Evolutionary conservation across 306 rosid species (phyloP).

Genomic region (Macrotyloma uniflorum): DNA sequence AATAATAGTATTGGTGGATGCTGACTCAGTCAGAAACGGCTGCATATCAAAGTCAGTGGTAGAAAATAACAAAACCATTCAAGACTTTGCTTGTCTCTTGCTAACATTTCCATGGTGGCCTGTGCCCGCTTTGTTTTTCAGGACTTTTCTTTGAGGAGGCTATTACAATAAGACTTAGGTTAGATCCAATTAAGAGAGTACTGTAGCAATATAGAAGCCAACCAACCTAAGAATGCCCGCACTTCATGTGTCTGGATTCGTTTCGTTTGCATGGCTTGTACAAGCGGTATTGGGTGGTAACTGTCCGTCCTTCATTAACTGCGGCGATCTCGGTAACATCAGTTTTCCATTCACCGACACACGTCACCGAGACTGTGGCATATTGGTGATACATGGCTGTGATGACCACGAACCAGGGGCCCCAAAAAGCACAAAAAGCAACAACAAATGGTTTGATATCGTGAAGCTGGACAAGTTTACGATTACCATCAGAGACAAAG

Average conservation of each 20-base stretch:
- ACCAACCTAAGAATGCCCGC: not conserved
- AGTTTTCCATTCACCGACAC: not conserved
- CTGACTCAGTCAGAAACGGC: not conserved
- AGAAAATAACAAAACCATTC: not conserved
- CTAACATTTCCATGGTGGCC: not conserved
- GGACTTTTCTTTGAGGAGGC: not conserved
- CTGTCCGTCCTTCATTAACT: not conserved
- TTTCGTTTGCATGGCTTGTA: not conserved
- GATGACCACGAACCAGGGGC: conserved; percentile 2
- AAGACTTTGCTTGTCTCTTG: not conserved
- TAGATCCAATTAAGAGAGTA: not conserved
- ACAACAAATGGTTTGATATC: not conserved
- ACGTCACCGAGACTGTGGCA: not conserved
- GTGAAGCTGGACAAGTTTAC: not conserved
- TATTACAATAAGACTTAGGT: not conserved
- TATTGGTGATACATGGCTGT: conserved; percentile 1
- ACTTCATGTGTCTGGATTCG: not conserved
- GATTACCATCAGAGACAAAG: not conserved
- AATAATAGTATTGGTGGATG: not conserved
- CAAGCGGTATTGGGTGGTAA: not conserved
- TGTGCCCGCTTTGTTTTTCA: not conserved
- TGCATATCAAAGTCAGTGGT: not conserved
- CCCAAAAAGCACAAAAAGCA: not conserved
- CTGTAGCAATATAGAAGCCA: not conserved
- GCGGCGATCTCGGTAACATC: not conserved